Conservation (phyloP, 2,329 filamentous ascomycete genomes). For the Talaromyces sp. region DNA sequence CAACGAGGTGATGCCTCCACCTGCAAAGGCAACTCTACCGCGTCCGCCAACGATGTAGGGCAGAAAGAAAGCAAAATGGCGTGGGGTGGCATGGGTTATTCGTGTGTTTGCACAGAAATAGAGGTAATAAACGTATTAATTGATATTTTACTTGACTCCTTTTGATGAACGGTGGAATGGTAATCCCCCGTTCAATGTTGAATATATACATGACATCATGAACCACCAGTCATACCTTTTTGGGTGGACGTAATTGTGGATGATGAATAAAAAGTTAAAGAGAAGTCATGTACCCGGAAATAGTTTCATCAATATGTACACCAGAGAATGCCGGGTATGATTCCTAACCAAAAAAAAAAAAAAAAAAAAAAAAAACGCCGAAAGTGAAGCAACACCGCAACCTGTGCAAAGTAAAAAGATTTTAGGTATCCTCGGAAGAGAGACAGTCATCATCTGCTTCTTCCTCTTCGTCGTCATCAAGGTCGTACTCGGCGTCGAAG, state of each 20-base stretch:
- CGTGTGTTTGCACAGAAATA: background rate
- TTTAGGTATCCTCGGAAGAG: background rate
- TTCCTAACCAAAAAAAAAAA: background rate
- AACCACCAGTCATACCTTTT: background rate
- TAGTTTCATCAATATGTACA: background rate
- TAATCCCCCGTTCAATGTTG: background rate
- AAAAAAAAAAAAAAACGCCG: background rate
- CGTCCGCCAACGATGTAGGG: background rate
- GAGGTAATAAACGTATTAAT: background rate
- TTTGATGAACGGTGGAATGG: background rate
- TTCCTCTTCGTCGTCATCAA: constrained; percentile 3
- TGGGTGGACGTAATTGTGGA: background rate
- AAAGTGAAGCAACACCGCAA: background rate
- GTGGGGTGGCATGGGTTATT: background rate
- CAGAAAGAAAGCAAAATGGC: background rate
- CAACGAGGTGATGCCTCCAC: background rate
- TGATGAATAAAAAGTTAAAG: background rate
- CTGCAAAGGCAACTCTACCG: background rate
- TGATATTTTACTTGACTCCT: background rate
- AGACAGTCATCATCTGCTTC: background rate
- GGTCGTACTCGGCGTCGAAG: constrained; percentile 3
- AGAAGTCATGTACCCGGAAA: background rate
- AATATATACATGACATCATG: background rate
- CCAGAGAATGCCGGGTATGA: background rate
- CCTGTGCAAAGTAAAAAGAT: background rate